Conservation (phyloP, 1,284 basidiomycete genomes). For the Tremellales sp. region DNA sequence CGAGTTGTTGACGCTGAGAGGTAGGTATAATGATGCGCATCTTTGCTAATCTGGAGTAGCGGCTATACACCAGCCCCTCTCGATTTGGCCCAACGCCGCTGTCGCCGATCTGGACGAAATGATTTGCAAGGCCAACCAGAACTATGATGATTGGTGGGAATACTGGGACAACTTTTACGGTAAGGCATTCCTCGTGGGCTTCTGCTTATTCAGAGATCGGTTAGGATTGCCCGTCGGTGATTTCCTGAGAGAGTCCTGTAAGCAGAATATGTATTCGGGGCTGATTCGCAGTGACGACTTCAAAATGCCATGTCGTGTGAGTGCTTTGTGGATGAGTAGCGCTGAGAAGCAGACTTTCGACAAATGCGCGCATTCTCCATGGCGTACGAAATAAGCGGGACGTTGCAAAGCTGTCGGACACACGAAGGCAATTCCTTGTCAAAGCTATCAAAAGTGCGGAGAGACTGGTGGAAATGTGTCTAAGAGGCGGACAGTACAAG, state of each 20-base stretch:
- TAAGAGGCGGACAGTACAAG: conserved; percentile 24
- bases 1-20: conserved; percentile 37
- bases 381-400: conserved; percentile 27
- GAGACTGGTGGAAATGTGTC: conserved; percentile 25
- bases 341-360: conserved; percentile 17
- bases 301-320: not conserved
- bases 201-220: conserved; percentile 7
- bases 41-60: not conserved
- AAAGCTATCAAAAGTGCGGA: conserved; percentile 27
- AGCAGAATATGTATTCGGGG: conserved; percentile 2
- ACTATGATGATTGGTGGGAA: conserved; percentile 36
- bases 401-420: conserved; percentile 21
- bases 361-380: conserved; percentile 34
- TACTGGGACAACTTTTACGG: conserved; percentile 44
- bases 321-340: not conserved
- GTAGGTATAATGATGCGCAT: conserved; percentile 18
- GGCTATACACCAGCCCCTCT: conserved; percentile 35
- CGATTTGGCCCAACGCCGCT: conserved; percentile 24
- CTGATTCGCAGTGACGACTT: not conserved
- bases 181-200: conserved; percentile 4
- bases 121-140: conserved; percentile 35
- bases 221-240: conserved; percentile 16
- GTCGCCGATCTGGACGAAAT: conserved; percentile 40
- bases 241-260: conserved; percentile 26
- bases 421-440: conserved; percentile 19